A percentile compares a stretch with the other conserved stretches of the same genome.
phyloP scores from a whole-genome alignment of 2,329 filamentous ascomycete genomes.

The Cladosporium sp. region DNA sequence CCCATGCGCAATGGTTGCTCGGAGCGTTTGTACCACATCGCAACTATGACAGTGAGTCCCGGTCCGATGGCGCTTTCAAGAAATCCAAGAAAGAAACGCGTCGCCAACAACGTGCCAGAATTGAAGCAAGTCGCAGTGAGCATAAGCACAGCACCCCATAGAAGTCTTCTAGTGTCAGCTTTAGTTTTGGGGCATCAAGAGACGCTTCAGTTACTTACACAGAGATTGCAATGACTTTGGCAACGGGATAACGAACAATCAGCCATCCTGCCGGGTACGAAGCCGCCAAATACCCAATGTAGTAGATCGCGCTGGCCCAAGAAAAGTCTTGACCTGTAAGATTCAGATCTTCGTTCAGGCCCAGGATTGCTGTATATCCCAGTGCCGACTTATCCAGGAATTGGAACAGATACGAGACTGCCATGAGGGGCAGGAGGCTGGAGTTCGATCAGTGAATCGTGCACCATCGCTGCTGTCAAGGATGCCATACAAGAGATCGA shows the following conservation, averaged over 20 bases:
- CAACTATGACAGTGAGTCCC: conserved; percentile 63
- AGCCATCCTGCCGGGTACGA: conserved; percentile 2
- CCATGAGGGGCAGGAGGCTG: too few relatives aligned
- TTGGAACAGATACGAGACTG: background rate
- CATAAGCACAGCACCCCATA: background rate
- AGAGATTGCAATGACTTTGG: background rate
- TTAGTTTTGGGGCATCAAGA: background rate
- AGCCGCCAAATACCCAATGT: background rate
- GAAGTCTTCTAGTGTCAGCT: background rate
- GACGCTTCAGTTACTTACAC: background rate
- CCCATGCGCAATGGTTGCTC: conserved; percentile 61
- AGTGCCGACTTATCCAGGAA: background rate
- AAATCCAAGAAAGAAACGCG: conserved; percentile 64
- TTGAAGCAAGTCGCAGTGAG: conserved; percentile 1
- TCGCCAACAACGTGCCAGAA: conserved; percentile 39
- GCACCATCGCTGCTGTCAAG: too few relatives aligned
- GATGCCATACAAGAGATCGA: background rate
- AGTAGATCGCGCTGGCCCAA: background rate
- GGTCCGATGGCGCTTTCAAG: conserved; percentile 67
- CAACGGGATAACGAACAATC: background rate
- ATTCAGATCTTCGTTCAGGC: background rate
- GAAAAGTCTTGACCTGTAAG: conserved; percentile 2
- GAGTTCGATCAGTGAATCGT: too few relatives aligned
- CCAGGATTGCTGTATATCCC: background rate
- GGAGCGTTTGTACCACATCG: conserved; percentile 67